Percentiles rank a stretch among this genome's conserved stretches.
Conservation (phyloP, 2,329 filamentous ascomycete species). For the Apiospora kogelbergensis region DNA sequence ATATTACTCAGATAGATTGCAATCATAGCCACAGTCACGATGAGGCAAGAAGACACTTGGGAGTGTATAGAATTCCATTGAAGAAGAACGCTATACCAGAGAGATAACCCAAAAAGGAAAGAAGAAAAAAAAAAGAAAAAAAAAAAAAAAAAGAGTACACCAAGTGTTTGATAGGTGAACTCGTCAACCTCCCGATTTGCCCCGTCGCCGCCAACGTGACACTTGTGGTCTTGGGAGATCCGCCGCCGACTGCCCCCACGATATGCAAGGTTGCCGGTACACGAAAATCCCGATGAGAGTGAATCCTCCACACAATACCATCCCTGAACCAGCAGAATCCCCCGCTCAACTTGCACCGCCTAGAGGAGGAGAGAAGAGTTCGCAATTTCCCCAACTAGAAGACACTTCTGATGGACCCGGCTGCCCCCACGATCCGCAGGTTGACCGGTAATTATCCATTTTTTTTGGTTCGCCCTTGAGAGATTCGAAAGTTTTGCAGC, state of each 20-base stretch:
- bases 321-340: too few relatives aligned
- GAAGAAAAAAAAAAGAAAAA: background rate
- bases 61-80: background rate
- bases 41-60: background rate
- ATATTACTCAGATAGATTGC: too few relatives aligned
- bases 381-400: background rate
- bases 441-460: background rate
- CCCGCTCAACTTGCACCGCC: too few relatives aligned
- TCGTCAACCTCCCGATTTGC: too few relatives aligned
- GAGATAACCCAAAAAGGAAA: too few relatives aligned
- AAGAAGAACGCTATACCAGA: too few relatives aligned
- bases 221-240: background rate
- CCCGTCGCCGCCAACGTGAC: too few relatives aligned
- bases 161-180: too few relatives aligned
- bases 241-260: background rate
- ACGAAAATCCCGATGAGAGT: background rate
- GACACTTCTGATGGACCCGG: background rate
- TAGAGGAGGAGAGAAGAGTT: background rate
- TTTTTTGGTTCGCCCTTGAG: background rate
- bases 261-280: background rate
- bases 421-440: background rate
- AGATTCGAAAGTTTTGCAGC: background rate
- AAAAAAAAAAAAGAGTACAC: too few relatives aligned
- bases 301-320: too few relatives aligned
- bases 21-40: background rate